Evolutionary conservation across 2,329 filamentous ascomycete genomes (phyloP), one percentile per base, ranked within the genome.

Genomic region (Sporothrix mexicana): DNA sequence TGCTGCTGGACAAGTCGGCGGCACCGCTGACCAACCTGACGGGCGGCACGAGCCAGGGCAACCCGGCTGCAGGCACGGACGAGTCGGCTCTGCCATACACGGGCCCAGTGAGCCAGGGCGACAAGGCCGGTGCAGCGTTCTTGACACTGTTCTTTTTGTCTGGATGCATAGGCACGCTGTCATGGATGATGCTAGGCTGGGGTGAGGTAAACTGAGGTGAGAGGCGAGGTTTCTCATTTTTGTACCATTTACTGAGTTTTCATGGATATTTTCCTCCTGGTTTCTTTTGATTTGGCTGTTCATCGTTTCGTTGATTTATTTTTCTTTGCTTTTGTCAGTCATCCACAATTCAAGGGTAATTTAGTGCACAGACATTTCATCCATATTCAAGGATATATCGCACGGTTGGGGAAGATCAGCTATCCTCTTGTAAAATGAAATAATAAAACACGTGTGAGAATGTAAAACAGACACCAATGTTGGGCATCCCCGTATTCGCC

Each of bases 11-110:
- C 62, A 73, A 30, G 43, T 12, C 72, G 10, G 76, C 80, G 10
- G 74, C 77, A 2, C 82, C 83, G 6, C 78, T 83, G 43, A 84
- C 83, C 0, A 82, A 82, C 10, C 74, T 73, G 10, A 85, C 84
- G 0, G 86, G 86, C 72, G 87, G 86, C 69, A 86, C 84, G 15
- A 88, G 85, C 75, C 77, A 78, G 45, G 85, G 86, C 17, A 78
- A 87, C 71, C 82, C 84, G 3, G 79, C 80, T 3, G 83, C 82
- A 10, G 86, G 86, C 55, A 73, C 71, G 3, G 67, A 71, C 17
- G 55, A 15, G 20, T 53, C 62, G 2, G 43, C 41, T 6, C 23
- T 70, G 23, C 55, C 49, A 9, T 51, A 51, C 51, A 8, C 67
- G 72, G 59, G 74, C 72, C 74, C 77, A 1, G 78, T 80, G 47